Evolutionary conservation across 495 filamentous ascomycete genomes (phyloP).

Genomic region (Viridothelium virens): DNA sequence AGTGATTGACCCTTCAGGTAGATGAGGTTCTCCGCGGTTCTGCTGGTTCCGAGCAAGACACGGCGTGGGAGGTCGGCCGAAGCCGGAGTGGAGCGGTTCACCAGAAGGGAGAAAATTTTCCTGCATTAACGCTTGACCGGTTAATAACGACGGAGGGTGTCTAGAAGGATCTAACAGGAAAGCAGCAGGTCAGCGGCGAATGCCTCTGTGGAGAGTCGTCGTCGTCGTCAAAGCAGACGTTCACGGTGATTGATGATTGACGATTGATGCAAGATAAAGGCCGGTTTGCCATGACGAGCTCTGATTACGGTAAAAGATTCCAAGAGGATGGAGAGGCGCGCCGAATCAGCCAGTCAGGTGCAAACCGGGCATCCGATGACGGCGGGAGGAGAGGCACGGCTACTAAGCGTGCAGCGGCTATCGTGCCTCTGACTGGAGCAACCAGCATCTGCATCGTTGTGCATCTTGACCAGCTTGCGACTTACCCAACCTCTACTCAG

Average conservation of each 20-base stretch:
- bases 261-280: conserved; percentile 1
- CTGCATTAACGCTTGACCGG: neutral
- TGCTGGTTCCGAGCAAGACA: neutral
- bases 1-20: neutral
- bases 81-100: neutral
- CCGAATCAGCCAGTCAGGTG: neutral
- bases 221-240: neutral
- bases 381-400: neutral
- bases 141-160: no score
- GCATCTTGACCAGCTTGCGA: no score
- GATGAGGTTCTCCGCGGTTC: conserved; percentile 5
- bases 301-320: conserved; percentile 9
- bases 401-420: conserved; percentile 1
- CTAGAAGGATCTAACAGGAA: no score
- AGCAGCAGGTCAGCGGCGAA: no score
- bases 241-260: neutral
- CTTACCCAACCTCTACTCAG: neutral
- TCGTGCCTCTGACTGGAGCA: neutral
- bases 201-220: no score
- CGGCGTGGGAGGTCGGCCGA: neutral
- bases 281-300: conserved; percentile 7
- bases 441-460: no score
- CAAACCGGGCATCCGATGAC: neutral
- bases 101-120: conserved; percentile 3
- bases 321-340: neutral